phyloP scores from a whole-genome alignment of 129 eudicot species.

The Erigeron canadensis region DNA sequence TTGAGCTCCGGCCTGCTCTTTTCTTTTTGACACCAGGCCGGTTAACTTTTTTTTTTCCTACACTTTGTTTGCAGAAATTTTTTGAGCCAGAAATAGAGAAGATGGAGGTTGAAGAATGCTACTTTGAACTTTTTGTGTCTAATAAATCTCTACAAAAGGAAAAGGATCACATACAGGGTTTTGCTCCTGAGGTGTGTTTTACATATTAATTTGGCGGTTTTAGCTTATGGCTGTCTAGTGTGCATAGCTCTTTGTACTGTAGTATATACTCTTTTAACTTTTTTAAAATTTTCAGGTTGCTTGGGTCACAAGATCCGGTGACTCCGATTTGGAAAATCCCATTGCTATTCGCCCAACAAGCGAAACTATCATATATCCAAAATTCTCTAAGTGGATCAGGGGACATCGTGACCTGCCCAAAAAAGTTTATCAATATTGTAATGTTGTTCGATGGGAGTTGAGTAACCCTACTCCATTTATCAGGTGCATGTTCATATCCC shows the following conservation, averaged over 20 bases:
- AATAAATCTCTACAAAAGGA: constrained; percentile 61
- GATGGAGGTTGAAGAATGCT: constrained; percentile 72
- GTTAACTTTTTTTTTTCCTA: constrained; percentile 7
- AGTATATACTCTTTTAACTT: not conserved
- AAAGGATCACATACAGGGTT: constrained; percentile 87
- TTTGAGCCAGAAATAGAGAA: constrained; percentile 76
- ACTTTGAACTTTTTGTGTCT: constrained; percentile 81
- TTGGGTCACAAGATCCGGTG: constrained; percentile 84
- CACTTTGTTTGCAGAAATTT: constrained; percentile 42
- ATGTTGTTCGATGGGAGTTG: constrained; percentile 91
- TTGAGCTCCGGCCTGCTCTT: not conserved
- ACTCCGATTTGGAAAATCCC: constrained; percentile 68
- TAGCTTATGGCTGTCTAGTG: not conserved
- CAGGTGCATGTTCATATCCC: constrained; percentile 15
- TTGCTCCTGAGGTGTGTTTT: constrained; percentile 80
- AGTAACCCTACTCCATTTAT: constrained; percentile 90
- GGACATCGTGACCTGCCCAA: constrained; percentile 82
- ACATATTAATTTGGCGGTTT: not conserved
- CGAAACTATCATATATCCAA: constrained; percentile 52
- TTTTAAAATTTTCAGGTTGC: constrained; percentile 56
- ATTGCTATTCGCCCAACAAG: constrained; percentile 83
- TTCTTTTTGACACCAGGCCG: not conserved
- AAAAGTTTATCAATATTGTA: constrained; percentile 80
- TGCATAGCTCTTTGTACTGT: not conserved
- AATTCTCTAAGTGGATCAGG: constrained; percentile 54